Base-by-base conservation (phyloP, 2,329 filamentous ascomycete genomes). In the Diaporthe sp. region DNA sequence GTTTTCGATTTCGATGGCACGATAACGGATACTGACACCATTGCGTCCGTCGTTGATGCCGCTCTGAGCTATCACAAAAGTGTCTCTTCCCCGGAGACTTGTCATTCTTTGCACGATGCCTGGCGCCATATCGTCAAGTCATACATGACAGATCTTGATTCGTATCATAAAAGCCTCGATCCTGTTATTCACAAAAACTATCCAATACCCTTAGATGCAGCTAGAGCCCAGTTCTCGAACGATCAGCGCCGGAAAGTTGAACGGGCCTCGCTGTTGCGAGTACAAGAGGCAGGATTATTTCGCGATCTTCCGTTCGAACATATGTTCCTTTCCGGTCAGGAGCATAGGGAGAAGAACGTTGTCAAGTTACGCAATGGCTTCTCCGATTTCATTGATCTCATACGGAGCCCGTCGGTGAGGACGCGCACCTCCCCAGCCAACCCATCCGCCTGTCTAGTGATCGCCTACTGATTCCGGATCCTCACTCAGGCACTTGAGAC, bases 1-100 rank as follows among this genome's bases (percentile, higher is more conserved):
- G 81, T 91, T 49, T 85, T 92, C 28, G 90, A 92, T 79, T 92
- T 92, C 80, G 90, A 92, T 81, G 88, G 89, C 76, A 92, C 90
- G 22, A 90, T 92, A 78, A 91, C 90, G 25, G 82, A 84, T 17
- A 76, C 85, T 42, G 90, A 92, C 82, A 91, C 89, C 55, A 88
- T 91, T 55, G 81, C 82, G 73, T 81, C 85, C 55, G 85, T 92
- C 6, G 88, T 86, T 61, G 78, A 83, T 25, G 84, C 84, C 34
- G 87, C 86, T 72, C 85, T 89, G 58, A 78, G 77, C 28, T 82
- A 82, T 74, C 82, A 85, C 73, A 55, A 68, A 68, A 25, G 22
- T 15, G 8, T 20, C 22, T 53, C 65, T 28, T 39, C 47, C n/a
- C 31, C 47, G 39, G 47, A 53, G 47, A 10, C 22, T 22, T n/a